Conservation (phyloP, 345 rosid species). For the Gossypium anomalum region DNA sequence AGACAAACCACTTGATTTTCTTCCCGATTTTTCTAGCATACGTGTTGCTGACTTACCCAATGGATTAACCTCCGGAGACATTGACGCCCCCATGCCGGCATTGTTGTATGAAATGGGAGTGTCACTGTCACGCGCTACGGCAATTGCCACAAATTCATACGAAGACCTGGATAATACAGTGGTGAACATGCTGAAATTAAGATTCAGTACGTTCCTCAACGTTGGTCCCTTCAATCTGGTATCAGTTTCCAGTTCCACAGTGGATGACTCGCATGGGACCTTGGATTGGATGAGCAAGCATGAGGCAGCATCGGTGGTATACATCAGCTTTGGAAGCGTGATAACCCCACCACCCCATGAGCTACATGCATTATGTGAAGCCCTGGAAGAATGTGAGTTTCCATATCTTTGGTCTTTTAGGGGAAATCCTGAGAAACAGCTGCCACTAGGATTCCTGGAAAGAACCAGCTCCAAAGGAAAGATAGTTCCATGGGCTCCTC, state of each 20-base stretch:
- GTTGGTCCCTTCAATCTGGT: slow-evolving; percentile 38
- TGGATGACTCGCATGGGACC: slow-evolving; percentile 37
- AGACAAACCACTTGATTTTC: slow-evolving; percentile 29
- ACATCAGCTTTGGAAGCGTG: slow-evolving; percentile 62
- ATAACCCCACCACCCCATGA: slow-evolving; percentile 39
- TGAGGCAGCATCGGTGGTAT: slow-evolving; percentile 39
- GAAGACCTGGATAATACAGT: slow-evolving; percentile 35
- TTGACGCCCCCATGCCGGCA: slow-evolving; percentile 16
- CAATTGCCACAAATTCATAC: slow-evolving; percentile 33
- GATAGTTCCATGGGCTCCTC: slow-evolving; percentile 65
- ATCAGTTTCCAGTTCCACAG: slow-evolving; percentile 3
- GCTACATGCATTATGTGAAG: slow-evolving; percentile 43
- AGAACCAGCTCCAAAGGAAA: slow-evolving; percentile 31
- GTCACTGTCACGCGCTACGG: slow-evolving; percentile 35
- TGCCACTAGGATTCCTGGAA: slow-evolving; percentile 35
- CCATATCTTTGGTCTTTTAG: slow-evolving; percentile 68
- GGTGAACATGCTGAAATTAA: slow-evolving; percentile 26
- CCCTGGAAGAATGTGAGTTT: slow-evolving; percentile 26
- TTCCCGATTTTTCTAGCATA: slow-evolving; percentile 36
- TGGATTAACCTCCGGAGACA: slow-evolving; percentile 15
- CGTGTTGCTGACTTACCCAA: slow-evolving; percentile 29
- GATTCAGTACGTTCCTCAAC: slow-evolving; percentile 28
- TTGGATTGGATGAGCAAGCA: slow-evolving; percentile 50
- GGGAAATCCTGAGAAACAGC: slow-evolving; percentile 18
- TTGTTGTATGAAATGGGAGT: slow-evolving; percentile 38